phyloP scores from a whole-genome alignment of 805 yeast genomes.

The Ogataea paraovalis region DNA sequence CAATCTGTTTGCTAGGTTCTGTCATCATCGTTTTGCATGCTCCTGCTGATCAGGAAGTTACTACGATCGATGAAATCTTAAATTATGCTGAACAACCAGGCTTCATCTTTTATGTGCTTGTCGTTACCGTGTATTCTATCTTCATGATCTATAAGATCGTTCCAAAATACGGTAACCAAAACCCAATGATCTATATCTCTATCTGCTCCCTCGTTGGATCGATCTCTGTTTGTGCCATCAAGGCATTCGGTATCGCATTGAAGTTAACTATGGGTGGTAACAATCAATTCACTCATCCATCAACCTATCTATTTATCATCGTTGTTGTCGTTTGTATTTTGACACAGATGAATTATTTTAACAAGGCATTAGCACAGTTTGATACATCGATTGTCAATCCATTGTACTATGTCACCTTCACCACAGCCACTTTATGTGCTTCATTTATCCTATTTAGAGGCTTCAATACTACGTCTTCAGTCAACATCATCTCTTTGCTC shows the following conservation, averaged over 20 bases:
- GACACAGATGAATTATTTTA: conserved; percentile 91
- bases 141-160: conserved; percentile 82
- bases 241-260: conserved; percentile 89
- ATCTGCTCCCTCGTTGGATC: conserved; percentile 90
- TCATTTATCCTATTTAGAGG: conserved; percentile 84
- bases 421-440: conserved; percentile 82
- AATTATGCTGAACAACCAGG: conserved; percentile 75
- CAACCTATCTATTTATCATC: conserved; percentile 75
- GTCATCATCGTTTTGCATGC: conserved; percentile 88
- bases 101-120: conserved; percentile 60
- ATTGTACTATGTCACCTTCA: conserved; percentile 83
- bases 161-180: conserved; percentile 71
- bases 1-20: conserved; percentile 82
- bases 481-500: conserved; percentile 73
- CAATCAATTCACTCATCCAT: conserved; percentile 81
- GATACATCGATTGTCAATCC: conserved; percentile 93
- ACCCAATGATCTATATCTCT: conserved; percentile 86
- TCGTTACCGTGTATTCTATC: conserved; percentile 63
- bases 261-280: conserved; percentile 80
- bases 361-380: conserved; percentile 89
- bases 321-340: conserved; percentile 79
- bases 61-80: conserved; percentile 84
- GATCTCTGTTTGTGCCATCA: conserved; percentile 85
- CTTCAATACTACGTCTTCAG: conserved; percentile 77
- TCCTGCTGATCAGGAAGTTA: conserved; percentile 87